These are phyloP conservation scores for Panicum miliaceum DNA, from an alignment of 176 grass and related monocot species.

Conservation along the genomic window DNA sequence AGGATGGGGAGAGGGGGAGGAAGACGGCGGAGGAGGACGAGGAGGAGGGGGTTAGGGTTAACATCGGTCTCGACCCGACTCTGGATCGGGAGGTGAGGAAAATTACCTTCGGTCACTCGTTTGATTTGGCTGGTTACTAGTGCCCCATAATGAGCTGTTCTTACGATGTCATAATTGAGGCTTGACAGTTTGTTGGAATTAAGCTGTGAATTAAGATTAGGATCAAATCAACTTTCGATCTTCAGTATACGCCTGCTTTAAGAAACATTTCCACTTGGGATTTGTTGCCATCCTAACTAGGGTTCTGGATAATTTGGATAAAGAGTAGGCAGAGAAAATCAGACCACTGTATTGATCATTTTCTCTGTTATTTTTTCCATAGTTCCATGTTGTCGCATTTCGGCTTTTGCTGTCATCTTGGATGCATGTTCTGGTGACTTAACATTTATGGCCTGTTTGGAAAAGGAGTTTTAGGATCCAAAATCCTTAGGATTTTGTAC, in stretches of 20 bases:
- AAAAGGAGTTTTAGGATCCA: neutral
- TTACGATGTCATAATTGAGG: neutral
- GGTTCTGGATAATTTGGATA: neutral
- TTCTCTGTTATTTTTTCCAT: neutral
- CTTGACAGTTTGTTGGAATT: neutral
- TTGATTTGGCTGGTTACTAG: neutral
- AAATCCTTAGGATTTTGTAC: neutral
- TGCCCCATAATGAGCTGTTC: neutral
- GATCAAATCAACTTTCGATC: neutral
- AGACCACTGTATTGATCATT: neutral
- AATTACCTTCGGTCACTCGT: neutral
- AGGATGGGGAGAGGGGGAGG: neutral
- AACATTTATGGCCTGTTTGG: neutral
- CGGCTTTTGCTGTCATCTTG: neutral
- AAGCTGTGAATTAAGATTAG: neutral
- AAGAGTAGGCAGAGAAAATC: neutral
- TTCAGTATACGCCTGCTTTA: neutral
- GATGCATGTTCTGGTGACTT: neutral
- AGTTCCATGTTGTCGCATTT: neutral
- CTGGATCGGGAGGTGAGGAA: constrained; percentile 84
- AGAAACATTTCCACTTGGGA: neutral
- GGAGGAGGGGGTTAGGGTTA: constrained; percentile 75
- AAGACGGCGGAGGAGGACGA: constrained; percentile 48
- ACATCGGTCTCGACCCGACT: constrained; percentile 88
- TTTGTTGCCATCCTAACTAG: neutral